Evolutionary conservation across 1,139 yeast species (phyloP), one percentile per base, ranked within the genome.

Genomic region (Casaregolazyma suthepensis): DNA sequence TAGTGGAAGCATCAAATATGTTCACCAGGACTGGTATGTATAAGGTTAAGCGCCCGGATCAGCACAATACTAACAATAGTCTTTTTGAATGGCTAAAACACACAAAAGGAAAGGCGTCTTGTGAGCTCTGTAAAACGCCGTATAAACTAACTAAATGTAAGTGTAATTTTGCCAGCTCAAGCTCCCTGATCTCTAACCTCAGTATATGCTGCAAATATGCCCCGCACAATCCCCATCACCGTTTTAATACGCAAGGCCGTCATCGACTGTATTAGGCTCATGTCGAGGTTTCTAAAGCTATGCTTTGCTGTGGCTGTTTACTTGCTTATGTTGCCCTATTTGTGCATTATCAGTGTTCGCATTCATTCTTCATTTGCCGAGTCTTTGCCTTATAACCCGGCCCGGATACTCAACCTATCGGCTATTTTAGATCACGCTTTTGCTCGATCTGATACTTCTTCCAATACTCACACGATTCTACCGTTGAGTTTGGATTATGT

Each of bases 1-100:
- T 70, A 79, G 90, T 56, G 99, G 99, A 1, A 86, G 96, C 29
- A 94, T 93, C 66, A 87, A 87, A 67, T 90, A 83, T 65, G 88
- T 93, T 54, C 99, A 93, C 70, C 96, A 93, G 68, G 94, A 85
- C 50, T 93, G 99, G 71, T 69, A 63, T 46, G 70, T 57, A 13
- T 1, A 5, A 9, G 7, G 17, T 5, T 26, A 22, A 22, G 26
- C 26, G 26, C 26, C 31, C 10, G 51, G 23, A 13, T 15, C 38
- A n/a, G 38, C 17, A 12, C 38, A 19, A 18, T 7, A 35, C 51
- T 23, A 49, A 43, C 47, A 20, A 9, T 48, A 68, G 73, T 71
- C 72, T 93, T 49, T 74, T 84, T 63, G 96, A 89, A 65, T 93
- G 99, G 99, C 76, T 93, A 43, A 77, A 76, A 55, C 81, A 83